Evolutionary conservation across 345 rosid species (phyloP).

Genomic region (Dimocarpus longan): DNA sequence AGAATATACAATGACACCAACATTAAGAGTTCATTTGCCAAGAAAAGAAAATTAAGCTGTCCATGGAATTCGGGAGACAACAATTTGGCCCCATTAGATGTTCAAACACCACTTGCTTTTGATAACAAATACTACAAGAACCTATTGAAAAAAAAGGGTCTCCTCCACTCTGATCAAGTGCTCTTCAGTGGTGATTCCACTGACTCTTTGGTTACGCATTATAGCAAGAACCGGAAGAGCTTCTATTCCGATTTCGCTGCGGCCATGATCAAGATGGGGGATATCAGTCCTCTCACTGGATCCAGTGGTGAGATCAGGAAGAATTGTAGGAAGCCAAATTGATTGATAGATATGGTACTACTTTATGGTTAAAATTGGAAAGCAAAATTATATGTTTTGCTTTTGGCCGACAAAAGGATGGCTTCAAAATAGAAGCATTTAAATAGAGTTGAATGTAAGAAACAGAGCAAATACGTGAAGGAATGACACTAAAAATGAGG

Average conservation of each 20-base stretch:
- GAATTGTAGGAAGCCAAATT: constrained; percentile 50
- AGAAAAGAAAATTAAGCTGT: constrained; percentile 34
- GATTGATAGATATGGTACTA: neutral
- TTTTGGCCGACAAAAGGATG: neutral
- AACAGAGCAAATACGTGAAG: no score
- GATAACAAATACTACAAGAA: constrained; percentile 45
- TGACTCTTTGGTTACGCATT: constrained; percentile 42
- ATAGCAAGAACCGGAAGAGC: constrained; percentile 18
- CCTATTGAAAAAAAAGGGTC: constrained; percentile 42
- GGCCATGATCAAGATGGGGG: constrained; percentile 61
- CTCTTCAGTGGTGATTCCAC: constrained; percentile 54
- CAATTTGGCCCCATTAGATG: constrained; percentile 43
- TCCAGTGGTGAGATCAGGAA: constrained; percentile 53
- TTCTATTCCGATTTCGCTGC: constrained; percentile 45
- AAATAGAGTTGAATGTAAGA: no score
- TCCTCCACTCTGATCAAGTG: constrained; percentile 56
- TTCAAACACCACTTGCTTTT: constrained; percentile 35
- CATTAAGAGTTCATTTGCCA: constrained; percentile 51
- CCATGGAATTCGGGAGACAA: constrained; percentile 42
- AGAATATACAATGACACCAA: constrained; percentile 53
- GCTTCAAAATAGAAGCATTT: no score
- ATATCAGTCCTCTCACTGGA: constrained; percentile 50
- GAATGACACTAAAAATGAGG: no score
- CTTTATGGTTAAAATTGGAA: neutral
- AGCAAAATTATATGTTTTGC: no score